Evolutionary conservation across 805 yeast species (phyloP), one percentile per base, ranked within the genome.

Genomic region (Tetrapisispora phaffii): DNA sequence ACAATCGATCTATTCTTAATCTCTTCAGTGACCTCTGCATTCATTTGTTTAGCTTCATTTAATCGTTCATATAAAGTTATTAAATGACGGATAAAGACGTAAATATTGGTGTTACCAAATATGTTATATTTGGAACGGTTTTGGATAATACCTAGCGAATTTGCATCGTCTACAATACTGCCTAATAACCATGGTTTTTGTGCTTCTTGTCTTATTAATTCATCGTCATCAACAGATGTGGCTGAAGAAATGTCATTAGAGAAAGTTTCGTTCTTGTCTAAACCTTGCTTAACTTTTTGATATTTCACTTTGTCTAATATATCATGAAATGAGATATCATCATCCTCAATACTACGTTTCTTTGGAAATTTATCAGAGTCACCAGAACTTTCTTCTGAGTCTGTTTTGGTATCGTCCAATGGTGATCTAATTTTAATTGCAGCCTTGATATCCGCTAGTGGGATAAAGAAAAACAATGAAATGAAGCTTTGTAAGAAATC

Each of bases 101-200:
- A 93, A 33, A 89, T 76, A 46, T 89, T 80, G 4, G 96, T 82
- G 64, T 90, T 89, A 49, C 85, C 86, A 70, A 90, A 93, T 55
- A 89, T 63, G 61, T 88, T 89, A 70, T 69, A 87, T 40, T 72
- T 75, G 26, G 69, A 70, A 55, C 89, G 75, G 45, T 67, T 50
- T 13, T 49, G 40, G 29, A 65, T 63, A 21, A 52, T 41, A 17
- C 67, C 61, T 22, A 58, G 54, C 15, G 57, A 53, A 26, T 57
- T 60, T 1, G 61, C 59, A 21, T 58, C 63, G 21, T 62, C 63
- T 21, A 63, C 50, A 4, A 63, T 47, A 41, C 53, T 56, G n/a
- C 67, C 67, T 3, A 60, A 46, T 33, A 63, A 47, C 67, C 67
- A 63, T 21, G 66, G 66, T 40, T 52, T 58, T 35, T 54, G 57